Evolutionary conservation across 768 basidiomycete genomes (phyloP), one percentile per base, ranked within the genome.

Genomic region (Tulasnella sp.): DNA sequence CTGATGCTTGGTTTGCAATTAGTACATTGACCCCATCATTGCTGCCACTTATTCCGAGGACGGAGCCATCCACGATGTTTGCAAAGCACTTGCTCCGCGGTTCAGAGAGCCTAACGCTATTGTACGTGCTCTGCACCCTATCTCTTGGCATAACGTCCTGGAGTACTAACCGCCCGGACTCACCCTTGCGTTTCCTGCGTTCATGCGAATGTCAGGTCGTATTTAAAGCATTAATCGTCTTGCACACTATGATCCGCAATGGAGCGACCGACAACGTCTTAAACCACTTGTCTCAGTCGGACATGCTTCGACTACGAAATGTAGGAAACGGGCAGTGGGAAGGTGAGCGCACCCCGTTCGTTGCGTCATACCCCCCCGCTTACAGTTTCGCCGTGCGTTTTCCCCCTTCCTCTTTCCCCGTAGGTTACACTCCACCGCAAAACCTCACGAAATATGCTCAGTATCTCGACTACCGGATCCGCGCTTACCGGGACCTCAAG

Each of bases 1-100:
- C 63, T 65, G 1, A n/a, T 32, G 26, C 40, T 17, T 44, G 14
- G 5, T 37, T 16, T 37, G 22, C 16, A 7, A 63, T 29, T 79
- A 98, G 94, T 99, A 98, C 82, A 85, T 99, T 74, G 95, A 98
- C 83, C 89, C 92, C 29, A 94, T 99, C 80, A 90, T 99, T 76
- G 90, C 94, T 69, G 94, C 94, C 36, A 98, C 96, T n/a, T 98
- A 93, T 88, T 90, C 90, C 19, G 92, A 96, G 73, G 96, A 98
- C 77, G 95, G 95, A 34, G 88, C 94, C 59, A 85, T 98, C 8
- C 88, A 90, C 76, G 96, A 98, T 80, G 92, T 98, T 75, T 93
- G 93, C 83, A 91, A 89, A 78, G 90, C 95, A 12, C 85, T 99
- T 42, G 83, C 90, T 2, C 88, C 90, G 19, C 86, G 93, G 59